Percentiles rank a stretch among this genome's conserved stretches.
phyloP scores from a whole-genome alignment of 371 early-diverging fungal species.

The Lichtheimia corymbifera region DNA sequence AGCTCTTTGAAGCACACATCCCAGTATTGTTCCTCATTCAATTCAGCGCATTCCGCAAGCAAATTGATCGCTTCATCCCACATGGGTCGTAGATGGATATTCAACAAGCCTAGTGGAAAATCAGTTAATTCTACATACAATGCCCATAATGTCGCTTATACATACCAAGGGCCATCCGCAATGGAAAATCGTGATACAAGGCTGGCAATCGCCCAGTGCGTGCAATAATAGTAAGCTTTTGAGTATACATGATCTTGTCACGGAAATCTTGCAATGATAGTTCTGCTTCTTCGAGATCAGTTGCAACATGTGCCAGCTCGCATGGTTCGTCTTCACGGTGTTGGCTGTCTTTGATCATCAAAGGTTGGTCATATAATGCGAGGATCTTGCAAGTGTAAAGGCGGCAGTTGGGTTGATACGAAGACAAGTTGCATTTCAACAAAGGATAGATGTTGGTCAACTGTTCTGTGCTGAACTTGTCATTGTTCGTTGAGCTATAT shows the following conservation, averaged over 20 bases:
- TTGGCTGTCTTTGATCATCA: constrained; percentile 44
- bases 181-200: constrained; percentile 62
- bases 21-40: constrained; percentile 65
- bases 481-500: constrained; percentile 29
- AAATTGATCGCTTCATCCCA: constrained; percentile 78
- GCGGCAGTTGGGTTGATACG: constrained; percentile 61
- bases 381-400: constrained; percentile 76
- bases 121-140: not conserved
- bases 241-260: constrained; percentile 77
- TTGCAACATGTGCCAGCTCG: constrained; percentile 53
- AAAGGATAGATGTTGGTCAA: constrained; percentile 52
- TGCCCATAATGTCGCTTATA: not conserved
- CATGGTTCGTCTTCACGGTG: constrained; percentile 37
- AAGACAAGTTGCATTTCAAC: constrained; percentile 62
- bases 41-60: constrained; percentile 55
- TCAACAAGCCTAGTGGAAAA: constrained; percentile 50
- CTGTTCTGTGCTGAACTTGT: constrained; percentile 34
- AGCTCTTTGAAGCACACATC: constrained; percentile 58
- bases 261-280: constrained; percentile 67
- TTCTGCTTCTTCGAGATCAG: constrained; percentile 65
- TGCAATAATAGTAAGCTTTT: constrained; percentile 63
- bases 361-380: constrained; percentile 63
- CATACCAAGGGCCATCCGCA: constrained; percentile 63
- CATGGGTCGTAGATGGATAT: constrained; percentile 79
- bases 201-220: constrained; percentile 61